Base-by-base conservation (phyloP, 2,329 filamentous ascomycete species). In the Dothidotthia symphoricarpi region DNA sequence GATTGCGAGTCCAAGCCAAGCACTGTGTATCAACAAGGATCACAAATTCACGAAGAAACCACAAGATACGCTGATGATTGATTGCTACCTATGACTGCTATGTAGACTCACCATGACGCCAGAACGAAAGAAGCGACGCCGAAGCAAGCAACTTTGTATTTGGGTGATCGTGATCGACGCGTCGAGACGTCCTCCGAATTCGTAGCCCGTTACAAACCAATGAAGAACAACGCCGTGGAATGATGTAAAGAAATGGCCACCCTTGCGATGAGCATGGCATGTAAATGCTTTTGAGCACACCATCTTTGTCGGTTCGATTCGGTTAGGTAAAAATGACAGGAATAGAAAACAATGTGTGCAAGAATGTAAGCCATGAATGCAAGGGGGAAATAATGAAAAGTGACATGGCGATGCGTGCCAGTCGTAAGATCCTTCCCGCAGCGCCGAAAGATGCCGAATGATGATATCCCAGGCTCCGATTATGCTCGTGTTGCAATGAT, bases 401-500 rank as follows among this genome's bases (percentile, higher is more conserved):
- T 22, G 34, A 17, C 37, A 42, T 39, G 34, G 28, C 27, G 28
- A 12, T 35, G 41, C 36, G 39, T 45, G 37, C 39, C 31, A 34
- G 34, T 39, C 31, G 25, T 15, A 28, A 48, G 38, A 43, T 35
- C 38, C 27, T 38, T 17, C 29, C 44, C 45, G 43, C 42, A 53
- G 55, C 60, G 59, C 61, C 59, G 37, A 44, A 41, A 48, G 49
- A 64, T 63, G 59, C 57, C 37, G 34, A 50, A 51, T 44, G 36
- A 50, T 51, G 47, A 39, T 34, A 34, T 24, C 51, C 54, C 42
- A 61, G 47, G 61, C 59, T 61, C 53, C 55, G 50, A 43, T 49
- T 45, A 63, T 63, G 57, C 57, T 61, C 46, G 45, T 58, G 46
- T 50, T 41, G 53, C 44, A 45, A 42, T 44, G 44, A 52, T 66